Evolutionary conservation across 202 grass and related monocot genomes (phyloP).

Genomic region (Eragrostis tef): DNA sequence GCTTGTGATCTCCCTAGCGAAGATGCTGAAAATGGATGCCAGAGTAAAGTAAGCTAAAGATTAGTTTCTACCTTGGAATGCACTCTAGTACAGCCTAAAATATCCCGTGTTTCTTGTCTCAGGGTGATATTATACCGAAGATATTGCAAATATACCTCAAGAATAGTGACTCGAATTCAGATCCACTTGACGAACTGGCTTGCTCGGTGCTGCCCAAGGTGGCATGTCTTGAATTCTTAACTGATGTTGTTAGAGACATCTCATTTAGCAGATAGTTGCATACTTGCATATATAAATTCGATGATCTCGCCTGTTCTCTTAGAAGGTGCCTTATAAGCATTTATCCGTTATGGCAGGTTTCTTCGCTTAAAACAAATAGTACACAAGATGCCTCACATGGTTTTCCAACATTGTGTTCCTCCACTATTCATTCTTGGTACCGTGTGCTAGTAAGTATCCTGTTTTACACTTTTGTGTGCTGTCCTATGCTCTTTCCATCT

Average conservation of each 20-base stretch:
- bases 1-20: constrained; percentile 60
- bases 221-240: constrained; percentile 31
- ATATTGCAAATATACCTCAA: constrained; percentile 86
- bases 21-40: constrained; percentile 58
- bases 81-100: constrained; percentile 4
- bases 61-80: constrained; percentile 26
- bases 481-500: constrained; percentile 27
- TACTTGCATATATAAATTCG: constrained; percentile 13
- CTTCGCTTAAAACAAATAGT: constrained; percentile 49
- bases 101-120: constrained; percentile 35
- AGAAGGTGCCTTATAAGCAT: constrained; percentile 20
- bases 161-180: constrained; percentile 73
- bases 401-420: constrained; percentile 66
- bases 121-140: constrained; percentile 81
- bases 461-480: constrained; percentile 26
- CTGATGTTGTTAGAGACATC: constrained; percentile 40
- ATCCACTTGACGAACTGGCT: constrained; percentile 68
- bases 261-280: constrained; percentile 2
- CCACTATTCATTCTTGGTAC: constrained; percentile 75
- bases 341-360: constrained; percentile 54
- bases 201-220: constrained; percentile 54
- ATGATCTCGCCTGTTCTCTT: constrained; percentile 26
- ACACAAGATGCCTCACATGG: constrained; percentile 50
- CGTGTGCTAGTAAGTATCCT: constrained; percentile 75
- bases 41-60: constrained; percentile 66